Percentiles rank a stretch among this genome's conserved stretches.
These are phyloP conservation scores for Diaporthe helianthi DNA, from an alignment of 2,329 filamentous ascomycete genomes.

Conservation along the genomic window DNA sequence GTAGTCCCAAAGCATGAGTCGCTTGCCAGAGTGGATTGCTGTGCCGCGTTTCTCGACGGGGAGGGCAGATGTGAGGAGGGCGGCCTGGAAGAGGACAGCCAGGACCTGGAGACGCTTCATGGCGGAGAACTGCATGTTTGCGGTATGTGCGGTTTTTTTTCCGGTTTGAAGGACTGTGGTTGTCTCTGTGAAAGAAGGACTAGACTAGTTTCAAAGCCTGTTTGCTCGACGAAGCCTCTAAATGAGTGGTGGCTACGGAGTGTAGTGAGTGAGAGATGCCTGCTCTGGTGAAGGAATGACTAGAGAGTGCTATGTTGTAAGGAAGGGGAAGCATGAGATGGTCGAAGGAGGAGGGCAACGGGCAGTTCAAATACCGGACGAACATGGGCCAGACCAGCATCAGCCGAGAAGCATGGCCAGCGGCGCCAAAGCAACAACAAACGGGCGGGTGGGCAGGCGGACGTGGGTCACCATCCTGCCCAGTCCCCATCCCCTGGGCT, in stretches of 20 bases:
- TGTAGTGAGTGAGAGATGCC: slow-evolving; percentile 22
- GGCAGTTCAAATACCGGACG: slow-evolving; percentile 24
- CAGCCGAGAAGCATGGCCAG: neutral
- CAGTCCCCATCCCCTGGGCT: slow-evolving; percentile 10
- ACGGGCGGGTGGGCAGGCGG: neutral
- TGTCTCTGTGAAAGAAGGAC: slow-evolving; percentile 12
- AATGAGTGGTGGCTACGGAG: slow-evolving; percentile 25
- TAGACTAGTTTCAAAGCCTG: neutral
- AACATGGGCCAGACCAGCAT: slow-evolving; percentile 4
- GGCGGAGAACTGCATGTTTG: slow-evolving; percentile 23
- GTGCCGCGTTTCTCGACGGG: slow-evolving; percentile 14
- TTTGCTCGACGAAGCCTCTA: slow-evolving; percentile 22
- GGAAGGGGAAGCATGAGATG: neutral
- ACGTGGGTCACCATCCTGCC: neutral
- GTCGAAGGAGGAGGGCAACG: slow-evolving; percentile 2
- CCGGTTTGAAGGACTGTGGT: neutral
- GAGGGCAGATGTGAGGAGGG: slow-evolving; percentile 21
- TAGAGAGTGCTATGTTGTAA: slow-evolving; percentile 13
- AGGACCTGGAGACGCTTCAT: slow-evolving; percentile 26
- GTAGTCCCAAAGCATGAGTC: slow-evolving; percentile 53
- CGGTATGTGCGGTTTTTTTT: neutral
- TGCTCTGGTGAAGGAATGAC: slow-evolving; percentile 27
- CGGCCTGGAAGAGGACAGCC: slow-evolving; percentile 21
- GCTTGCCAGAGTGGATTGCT: slow-evolving; percentile 42
- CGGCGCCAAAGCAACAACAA: neutral